Evolutionary conservation across 2,329 filamentous ascomycete genomes (phyloP), one percentile per base, ranked within the genome.

Genomic region (Colletotrichum theobromicola): DNA sequence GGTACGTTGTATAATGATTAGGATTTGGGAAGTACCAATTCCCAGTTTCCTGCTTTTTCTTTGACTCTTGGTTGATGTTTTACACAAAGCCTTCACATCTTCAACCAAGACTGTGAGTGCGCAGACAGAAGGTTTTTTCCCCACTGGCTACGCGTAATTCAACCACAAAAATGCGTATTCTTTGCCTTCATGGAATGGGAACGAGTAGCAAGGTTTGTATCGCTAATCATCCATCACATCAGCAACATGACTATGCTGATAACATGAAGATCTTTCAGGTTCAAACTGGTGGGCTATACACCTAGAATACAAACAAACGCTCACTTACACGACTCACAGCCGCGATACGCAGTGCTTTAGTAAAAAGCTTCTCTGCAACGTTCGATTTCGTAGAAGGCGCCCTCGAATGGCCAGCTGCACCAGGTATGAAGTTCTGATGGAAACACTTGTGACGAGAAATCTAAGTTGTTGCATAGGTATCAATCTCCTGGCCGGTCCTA

Each of bases 1-100:
- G 0, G 18, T 0, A 46, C 1, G 18, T 46, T n/a, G 37, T 46
- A 1, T 12, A 0, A 12, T 21, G 0, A 46, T 2, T n/a, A n/a
- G 0, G 9, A 46, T n/a, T 46, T 18, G 10, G 9, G 18, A 46
- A 46, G 18, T 46, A 46, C 9, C 9, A 46, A n/a, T n/a, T 46
- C 12, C 5, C 9, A 0, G 12, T 46, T n/a, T 46, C 37, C 0
- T 0, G 18, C 0, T 0, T 46, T n/a, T 0, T 13, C 2, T 21
- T 0, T 21, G 0, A 46, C 10, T 13, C 21, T 12, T 10, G 10
- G 0, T 13, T 46, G n/a, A 46, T 0, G 7, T 46, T 46, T 21
- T 18, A 5, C n/a, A 2, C n/a, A 4, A 0, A 46, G 5, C 10
- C 5, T 46, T 21, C 42, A 21, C 10, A 46, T 21, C 21, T 13